phyloP scores from a whole-genome alignment of 2,329 filamentous ascomycete genomes.

The Rhynchosporium agropyri region DNA sequence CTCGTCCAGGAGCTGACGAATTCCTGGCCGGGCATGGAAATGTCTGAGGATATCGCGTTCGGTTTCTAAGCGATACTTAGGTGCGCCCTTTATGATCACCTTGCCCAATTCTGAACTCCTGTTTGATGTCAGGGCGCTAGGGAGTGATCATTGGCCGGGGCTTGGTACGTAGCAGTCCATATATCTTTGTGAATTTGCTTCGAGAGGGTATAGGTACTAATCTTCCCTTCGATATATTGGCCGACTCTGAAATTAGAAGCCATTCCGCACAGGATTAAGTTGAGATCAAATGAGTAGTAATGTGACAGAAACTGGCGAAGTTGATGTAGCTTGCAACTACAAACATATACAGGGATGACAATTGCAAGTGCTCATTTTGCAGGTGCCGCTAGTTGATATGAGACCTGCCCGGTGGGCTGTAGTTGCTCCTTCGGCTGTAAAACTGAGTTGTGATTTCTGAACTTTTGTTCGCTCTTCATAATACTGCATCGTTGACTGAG shows the following conservation, averaged over 20 bases:
- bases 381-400: background rate
- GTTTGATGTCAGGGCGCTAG: slow-evolving; percentile 3
- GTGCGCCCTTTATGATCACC: slow-evolving; percentile 24
- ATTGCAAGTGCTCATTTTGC: slow-evolving; percentile 10
- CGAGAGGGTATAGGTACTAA: slow-evolving; percentile 21
- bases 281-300: slow-evolving; percentile 4
- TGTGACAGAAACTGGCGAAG: slow-evolving; percentile 10
- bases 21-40: slow-evolving; percentile 19
- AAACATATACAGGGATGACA: slow-evolving; percentile 1
- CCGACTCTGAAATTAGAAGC: slow-evolving; percentile 19
- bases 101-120: slow-evolving; percentile 21
- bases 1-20: slow-evolving; percentile 28
- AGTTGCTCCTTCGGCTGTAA: too few relatives aligned
- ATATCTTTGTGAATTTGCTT: slow-evolving; percentile 26
- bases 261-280: slow-evolving; percentile 18
- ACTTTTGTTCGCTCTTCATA: too few relatives aligned
- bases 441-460: too few relatives aligned
- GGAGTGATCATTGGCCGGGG: slow-evolving; percentile 1
- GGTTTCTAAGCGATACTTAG: slow-evolving; percentile 24
- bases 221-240: slow-evolving; percentile 23
- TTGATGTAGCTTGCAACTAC: slow-evolving; percentile 1
- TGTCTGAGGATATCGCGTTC: slow-evolving; percentile 25
- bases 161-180: slow-evolving; percentile 24
- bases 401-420: too few relatives aligned
- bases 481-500: too few relatives aligned